Evolutionary conservation across 139 green algal species (phyloP), one percentile per base, ranked within the genome.

Genomic region (Haematococcus lacustris): DNA sequence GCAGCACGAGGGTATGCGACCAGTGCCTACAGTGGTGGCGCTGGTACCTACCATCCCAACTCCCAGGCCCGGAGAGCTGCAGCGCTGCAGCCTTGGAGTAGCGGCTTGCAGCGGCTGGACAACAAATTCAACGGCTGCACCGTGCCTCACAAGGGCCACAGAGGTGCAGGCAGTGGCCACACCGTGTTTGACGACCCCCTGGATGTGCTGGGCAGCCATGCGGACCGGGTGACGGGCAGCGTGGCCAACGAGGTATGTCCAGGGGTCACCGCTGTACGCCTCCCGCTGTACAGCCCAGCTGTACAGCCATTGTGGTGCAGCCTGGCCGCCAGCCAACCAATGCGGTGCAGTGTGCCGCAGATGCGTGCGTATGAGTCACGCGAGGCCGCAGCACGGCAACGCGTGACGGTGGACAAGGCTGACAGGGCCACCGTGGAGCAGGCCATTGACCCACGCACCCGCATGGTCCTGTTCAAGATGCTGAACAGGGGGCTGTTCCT

Each of bases 401-500:
- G 51, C 33, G 37, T 74, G 23, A 51, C 51, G 51, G 83, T 80
- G 69, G 93, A 98, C 82, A 94, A 96, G 66, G 74, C 66, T 26
- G 92, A 98, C 80, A 75, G 93, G 0, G 93, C 93, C n/a, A 98
- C 93, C 1, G 90, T 96, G 50, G 92, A 97, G 81, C 88, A 93
- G 65, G 90, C 87, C 2, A 78, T 98, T 41, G 94, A 98, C 81
- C 94, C 93, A 0, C 88, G 94, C 38, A 98, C 94, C 32, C 82
- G 92, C 73, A 94, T 98, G 90, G 92, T 97, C n/a, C 80, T 99
- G 41, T 97, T 98, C 85, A 98, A 97, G 86, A 93, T 99, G 92
- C 83, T 96, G 17, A 96, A 96, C 74, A 74, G 82, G 3, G 92
- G 89, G 0, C 68, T 96, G 28, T 93, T 96, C 71, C 72, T 32